Percentiles rank a stretch among this genome's conserved stretches.
These are phyloP conservation scores for Phlebiopsis gigantea DNA, from an alignment of 768 basidiomycete genomes.

Conservation along the genomic window DNA sequence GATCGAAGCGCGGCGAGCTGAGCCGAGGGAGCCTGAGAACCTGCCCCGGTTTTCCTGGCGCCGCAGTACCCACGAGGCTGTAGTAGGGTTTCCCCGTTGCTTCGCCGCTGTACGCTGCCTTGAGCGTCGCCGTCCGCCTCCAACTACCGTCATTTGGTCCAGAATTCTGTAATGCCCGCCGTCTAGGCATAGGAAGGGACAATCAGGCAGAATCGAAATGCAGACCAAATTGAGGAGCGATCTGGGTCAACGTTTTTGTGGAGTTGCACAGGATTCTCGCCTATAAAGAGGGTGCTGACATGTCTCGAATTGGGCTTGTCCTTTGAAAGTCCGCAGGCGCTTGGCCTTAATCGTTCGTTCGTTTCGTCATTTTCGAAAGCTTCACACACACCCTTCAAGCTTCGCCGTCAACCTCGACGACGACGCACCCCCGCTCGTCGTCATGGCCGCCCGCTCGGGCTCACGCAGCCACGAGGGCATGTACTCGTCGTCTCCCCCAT, in stretches of 20 bases:
- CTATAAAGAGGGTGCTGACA: background rate
- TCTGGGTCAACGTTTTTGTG: background rate
- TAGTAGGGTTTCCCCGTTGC: background rate
- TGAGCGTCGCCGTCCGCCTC: too few relatives aligned
- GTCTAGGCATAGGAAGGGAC: too few relatives aligned
- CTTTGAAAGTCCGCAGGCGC: conserved; percentile 1
- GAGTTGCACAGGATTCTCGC: background rate
- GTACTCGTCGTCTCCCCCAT: conserved; percentile 55
- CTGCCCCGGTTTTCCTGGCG: background rate
- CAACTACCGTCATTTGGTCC: too few relatives aligned
- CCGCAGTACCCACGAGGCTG: background rate
- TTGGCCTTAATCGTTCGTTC: background rate
- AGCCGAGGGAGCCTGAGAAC: background rate
- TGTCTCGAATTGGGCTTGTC: background rate
- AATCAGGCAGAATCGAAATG: too few relatives aligned
- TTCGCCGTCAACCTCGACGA: conserved; percentile 13
- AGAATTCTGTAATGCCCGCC: too few relatives aligned
- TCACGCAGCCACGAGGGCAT: conserved; percentile 55
- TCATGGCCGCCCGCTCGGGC: conserved; percentile 53
- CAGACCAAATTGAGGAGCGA: background rate
- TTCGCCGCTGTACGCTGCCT: background rate
- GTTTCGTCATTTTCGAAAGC: conserved; percentile 10
- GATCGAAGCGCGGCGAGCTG: background rate
- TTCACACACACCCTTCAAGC: conserved; percentile 1
- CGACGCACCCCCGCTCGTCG: conserved; percentile 11